These are phyloP conservation scores for Fusarium buharicum DNA, from an alignment of 2,329 filamentous ascomycete species.

Conservation along the genomic window DNA sequence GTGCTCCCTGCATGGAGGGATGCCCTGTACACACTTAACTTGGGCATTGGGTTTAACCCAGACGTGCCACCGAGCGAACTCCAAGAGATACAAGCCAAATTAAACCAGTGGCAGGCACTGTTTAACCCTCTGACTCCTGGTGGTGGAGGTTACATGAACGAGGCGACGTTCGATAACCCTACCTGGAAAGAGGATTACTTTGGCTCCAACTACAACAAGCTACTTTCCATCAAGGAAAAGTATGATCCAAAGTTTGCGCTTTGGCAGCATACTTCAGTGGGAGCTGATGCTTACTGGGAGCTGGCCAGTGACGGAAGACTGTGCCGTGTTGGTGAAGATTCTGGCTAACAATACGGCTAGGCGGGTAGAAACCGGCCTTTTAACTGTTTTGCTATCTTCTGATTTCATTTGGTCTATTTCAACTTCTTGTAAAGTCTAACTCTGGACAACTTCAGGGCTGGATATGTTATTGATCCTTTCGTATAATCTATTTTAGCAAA, in stretches of 20 bases:
- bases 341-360: no score
- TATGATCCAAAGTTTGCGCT: constrained; percentile 53
- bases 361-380: no score
- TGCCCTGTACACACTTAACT: background rate
- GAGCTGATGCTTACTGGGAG: background rate
- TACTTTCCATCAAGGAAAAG: constrained; percentile 58
- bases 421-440: no score
- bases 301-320: background rate
- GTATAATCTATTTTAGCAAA: no score
- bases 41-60: background rate
- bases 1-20: background rate
- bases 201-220: constrained; percentile 54
- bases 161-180: constrained; percentile 57
- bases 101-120: constrained; percentile 3
- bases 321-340: no score
- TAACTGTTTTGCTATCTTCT: no score
- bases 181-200: constrained; percentile 57
- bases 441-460: no score
- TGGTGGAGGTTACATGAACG: constrained; percentile 58
- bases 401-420: no score
- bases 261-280: background rate
- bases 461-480: no score
- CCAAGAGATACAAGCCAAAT: background rate
- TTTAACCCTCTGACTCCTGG: constrained; percentile 45
- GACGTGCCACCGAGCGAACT: background rate